Percentiles rank a stretch among this genome's conserved stretches.
phyloP scores from a whole-genome alignment of 768 basidiomycete genomes.

The Cystobasidium ongulense region DNA sequence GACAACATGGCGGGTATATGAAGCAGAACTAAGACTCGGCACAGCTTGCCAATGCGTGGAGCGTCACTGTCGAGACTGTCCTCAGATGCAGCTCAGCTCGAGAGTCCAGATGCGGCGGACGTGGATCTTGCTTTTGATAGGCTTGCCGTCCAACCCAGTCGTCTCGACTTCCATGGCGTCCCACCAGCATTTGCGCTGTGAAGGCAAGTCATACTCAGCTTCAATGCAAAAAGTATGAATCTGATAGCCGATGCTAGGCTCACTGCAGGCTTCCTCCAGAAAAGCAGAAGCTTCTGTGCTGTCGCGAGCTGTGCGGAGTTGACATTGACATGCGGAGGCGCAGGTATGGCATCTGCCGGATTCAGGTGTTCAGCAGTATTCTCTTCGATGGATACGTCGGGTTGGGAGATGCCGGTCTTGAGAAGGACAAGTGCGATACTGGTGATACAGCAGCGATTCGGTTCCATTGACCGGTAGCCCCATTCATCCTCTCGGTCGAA shows the following conservation, averaged over 20 bases:
- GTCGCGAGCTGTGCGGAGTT: conserved; percentile 92
- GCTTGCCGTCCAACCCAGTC: conserved; percentile 49
- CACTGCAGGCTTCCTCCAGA: conserved; percentile 99
- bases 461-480: conserved; percentile 94
- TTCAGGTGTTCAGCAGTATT: background rate
- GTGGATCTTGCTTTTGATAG: conserved; percentile 78
- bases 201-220: conserved; percentile 15
- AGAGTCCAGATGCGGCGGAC: conserved; percentile 96
- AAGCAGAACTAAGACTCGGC: too few species aligned
- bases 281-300: conserved; percentile 88
- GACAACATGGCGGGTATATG: too few species aligned
- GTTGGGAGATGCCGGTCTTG: conserved; percentile 89
- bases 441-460: conserved; percentile 91
- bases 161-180: conserved; percentile 78
- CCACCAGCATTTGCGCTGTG: conserved; percentile 98
- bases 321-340: conserved; percentile 58
- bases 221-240: background rate
- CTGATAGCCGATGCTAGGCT: conserved; percentile 45
- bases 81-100: conserved; percentile 49
- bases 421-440: conserved; percentile 94
- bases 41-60: too few species aligned
- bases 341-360: background rate
- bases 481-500: conserved; percentile 96
- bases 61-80: background rate
- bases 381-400: conserved; percentile 43